Base-by-base conservation (phyloP, 2,329 filamentous ascomycete genomes). In the Cordyceps pruinosa region DNA sequence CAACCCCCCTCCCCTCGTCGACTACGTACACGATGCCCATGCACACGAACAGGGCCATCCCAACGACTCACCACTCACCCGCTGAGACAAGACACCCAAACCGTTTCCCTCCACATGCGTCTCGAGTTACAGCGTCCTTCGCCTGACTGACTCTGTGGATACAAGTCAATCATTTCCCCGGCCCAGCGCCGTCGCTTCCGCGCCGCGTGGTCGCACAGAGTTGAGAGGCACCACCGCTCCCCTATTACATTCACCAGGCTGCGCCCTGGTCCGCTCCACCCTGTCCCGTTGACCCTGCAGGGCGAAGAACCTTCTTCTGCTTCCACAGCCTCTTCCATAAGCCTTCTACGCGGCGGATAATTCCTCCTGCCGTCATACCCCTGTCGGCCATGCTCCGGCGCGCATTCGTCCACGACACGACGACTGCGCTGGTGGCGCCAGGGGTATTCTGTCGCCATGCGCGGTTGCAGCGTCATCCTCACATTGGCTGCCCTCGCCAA, bases 271-370 rank as follows among this genome's bases (percentile, higher is more conserved):
- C 41, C 25, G 21, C 51, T 26, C 41, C 51, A 46, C 41, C n/a
- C 30, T 42, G 21, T 50, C 48, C 48, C 28, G n/a, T 44, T 19
- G 37, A 54, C 44, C 44, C 44, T 47, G 52, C 44, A 48, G 15
- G 52, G 25, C 52, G 25, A 56, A 56, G 21, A n/a, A n/a, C n/a
- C n/a, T n/a, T n/a, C n/a, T n/a, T n/a, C n/a, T n/a, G n/a, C 44
- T 56, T 56, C 52, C 19, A 21, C 34, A 56, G 42, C 44, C 34
- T 26, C 23, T 56, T 56, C 52, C 52, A 56, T 48, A 25, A 45
- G 32, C 28, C 49, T 52, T 52, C 51, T 47, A 34, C 35, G 4
- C 25, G 47, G 39, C 49, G 50, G 52, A 47, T 21, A 55, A 44
- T 26, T 52, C 19, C 26, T 44, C 41, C 35, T 5, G 32, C 17